These are phyloP conservation scores for Auricularia auricula-judae DNA, from an alignment of 768 basidiomycete genomes.

Conservation along the genomic window DNA sequence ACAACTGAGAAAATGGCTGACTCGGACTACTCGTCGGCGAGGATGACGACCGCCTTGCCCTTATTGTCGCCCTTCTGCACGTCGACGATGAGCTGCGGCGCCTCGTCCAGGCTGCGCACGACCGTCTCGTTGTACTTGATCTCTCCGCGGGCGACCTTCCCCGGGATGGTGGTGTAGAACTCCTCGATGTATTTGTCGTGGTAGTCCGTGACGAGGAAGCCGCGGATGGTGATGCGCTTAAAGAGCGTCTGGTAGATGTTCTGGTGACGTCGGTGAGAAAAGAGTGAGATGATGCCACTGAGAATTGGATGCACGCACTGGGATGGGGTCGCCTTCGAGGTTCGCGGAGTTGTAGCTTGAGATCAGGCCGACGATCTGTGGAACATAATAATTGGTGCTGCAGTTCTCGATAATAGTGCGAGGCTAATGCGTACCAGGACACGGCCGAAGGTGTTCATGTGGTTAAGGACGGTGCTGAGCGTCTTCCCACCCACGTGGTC, in stretches of 20 bases:
- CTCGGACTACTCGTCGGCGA: background rate
- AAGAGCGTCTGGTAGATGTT: conserved; percentile 18
- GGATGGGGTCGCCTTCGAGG: conserved; percentile 9
- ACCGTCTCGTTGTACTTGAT: conserved; percentile 38
- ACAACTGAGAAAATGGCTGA: too few relatives aligned
- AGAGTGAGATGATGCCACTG: conserved; percentile 15
- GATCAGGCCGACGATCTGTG: background rate
- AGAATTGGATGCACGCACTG: conserved; percentile 11
- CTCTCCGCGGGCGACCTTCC: conserved; percentile 32
- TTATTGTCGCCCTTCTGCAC: conserved; percentile 24
- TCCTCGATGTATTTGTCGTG: conserved; percentile 25
- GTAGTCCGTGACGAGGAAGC: conserved; percentile 31
- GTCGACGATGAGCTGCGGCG: conserved; percentile 26
- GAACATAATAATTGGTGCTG: background rate
- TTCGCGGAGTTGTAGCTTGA: conserved; percentile 15
- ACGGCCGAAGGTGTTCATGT: conserved; percentile 31
- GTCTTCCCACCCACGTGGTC: conserved; percentile 52
- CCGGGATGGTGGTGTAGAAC: conserved; percentile 33
- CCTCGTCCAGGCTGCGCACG: conserved; percentile 31
- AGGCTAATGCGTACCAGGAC: conserved; percentile 27
- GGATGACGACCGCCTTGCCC: conserved; percentile 15
- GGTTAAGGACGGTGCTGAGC: conserved; percentile 42
- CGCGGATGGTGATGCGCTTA: conserved; percentile 34
- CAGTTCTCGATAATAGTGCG: background rate
- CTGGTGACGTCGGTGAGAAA: conserved; percentile 23